These are phyloP conservation scores for Colletotrichum tanaceti DNA, from an alignment of 2,329 filamentous ascomycete genomes.

Conservation along the genomic window DNA sequence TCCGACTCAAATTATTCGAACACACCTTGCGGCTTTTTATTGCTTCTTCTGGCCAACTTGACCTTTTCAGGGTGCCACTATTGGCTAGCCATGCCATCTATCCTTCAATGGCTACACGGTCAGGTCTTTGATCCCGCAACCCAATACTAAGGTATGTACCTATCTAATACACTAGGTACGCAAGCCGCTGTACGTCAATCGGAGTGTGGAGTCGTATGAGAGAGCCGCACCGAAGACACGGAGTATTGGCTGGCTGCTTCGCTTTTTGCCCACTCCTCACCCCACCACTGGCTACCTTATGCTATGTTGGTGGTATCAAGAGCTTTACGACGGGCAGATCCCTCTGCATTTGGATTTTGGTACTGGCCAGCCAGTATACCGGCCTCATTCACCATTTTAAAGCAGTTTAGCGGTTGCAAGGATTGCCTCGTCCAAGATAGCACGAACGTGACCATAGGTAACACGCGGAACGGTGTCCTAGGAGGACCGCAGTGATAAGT, in stretches of 20 bases:
- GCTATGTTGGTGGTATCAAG: background rate
- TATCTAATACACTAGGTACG: too few species aligned
- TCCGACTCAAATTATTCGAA: conserved; percentile 3
- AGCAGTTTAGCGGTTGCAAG: background rate
- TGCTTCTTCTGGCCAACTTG: conserved; percentile 24
- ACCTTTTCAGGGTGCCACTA: background rate
- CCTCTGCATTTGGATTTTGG: background rate
- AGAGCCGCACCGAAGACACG: background rate
- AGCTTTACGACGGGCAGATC: background rate
- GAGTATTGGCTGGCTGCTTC: background rate
- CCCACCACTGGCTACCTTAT: background rate
- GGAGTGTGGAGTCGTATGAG: conserved; percentile 16
- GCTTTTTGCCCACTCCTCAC: background rate
- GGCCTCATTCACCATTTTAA: background rate
- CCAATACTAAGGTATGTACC: background rate
- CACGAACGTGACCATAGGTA: background rate
- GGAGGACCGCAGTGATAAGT: background rate
- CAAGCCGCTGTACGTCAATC: conserved; percentile 39
- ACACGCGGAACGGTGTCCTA: background rate
- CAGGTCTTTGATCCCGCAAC: background rate
- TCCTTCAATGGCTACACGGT: background rate
- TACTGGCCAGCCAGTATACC: background rate
- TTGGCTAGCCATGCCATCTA: conserved; percentile 1
- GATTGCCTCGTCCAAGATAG: background rate
- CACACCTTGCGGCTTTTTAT: background rate